Base-by-base conservation (phyloP, 1,284 basidiomycete genomes). In the Irpex rosettiformis region DNA sequence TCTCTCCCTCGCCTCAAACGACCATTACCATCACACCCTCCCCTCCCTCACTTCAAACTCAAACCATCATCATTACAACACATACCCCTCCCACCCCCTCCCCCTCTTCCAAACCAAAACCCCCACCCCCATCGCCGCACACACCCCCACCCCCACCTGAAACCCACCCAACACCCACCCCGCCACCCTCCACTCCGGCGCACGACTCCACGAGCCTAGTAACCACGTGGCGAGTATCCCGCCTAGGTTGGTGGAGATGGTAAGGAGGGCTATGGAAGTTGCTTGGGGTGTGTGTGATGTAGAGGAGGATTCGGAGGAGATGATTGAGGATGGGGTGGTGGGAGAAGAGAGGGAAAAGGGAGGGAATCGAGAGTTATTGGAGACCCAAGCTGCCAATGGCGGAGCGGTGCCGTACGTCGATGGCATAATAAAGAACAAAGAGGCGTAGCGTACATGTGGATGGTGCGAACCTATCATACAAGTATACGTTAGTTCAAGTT, bases 341-440 rank as follows among this genome's bases (percentile, higher is more conserved):
- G 37, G 37, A n/a, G 37, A 40, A 4, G 82, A 82, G 4, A 83
- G 82, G 37, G 6, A n/a, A n/a, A 40, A 5, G 37, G 37, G n/a
- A n/a, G 37, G 37, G 37, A 40, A n/a, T 11, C n/a, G 22, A 10
- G 88, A 80, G 62, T 89, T 89, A 71, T 89, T 86, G 11, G 82
- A 77, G 0, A 84, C 83, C 82, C 86, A 86, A 56, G 81, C 82
- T n/a, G 83, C 68, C 29, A 86, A 72, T 10, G 86, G 70, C 0
- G 85, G 79, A 64, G 84, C 86, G 21, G 79, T 83, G 0, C 81
- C 79, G 68, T 86, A 90, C 5, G 86, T 75, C 1, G 86, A 86
- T 0, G 80, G 77, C 24, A 83, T 79, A 11, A 80, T 76, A 43
- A 89, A 73, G 69, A 84, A 83, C 1, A 86, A 77, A 6, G 86